Base-by-base conservation (phyloP, 1,139 yeast species). In the Geotrichum histeridarum region DNA sequence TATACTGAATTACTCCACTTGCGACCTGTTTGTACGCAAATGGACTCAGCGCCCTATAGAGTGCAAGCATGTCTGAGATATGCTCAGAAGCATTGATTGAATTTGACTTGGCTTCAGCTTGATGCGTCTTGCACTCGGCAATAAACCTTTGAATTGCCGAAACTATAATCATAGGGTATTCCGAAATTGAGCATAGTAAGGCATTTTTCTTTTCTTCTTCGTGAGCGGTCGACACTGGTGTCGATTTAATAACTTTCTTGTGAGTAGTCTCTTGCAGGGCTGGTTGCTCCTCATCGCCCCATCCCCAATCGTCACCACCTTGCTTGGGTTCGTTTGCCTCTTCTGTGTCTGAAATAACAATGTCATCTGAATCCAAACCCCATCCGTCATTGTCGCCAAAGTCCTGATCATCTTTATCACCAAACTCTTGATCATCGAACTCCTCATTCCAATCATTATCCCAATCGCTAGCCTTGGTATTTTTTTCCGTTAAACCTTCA, bases 21-120 rank as follows among this genome's bases (percentile, higher is more conserved):
- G 61, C 60, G 9, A 56, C 56, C 2, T 38, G 22, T 5, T 57
- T 53, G 48, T 67, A 66, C 1, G 57, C 49, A 7, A 60, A 14
- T 1, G 67, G 63, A 4, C 64, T 56, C 5, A 67, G 56, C 4
- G 69, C 68, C 1, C 67, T 57, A 53, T 58, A 67, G 1, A 67
- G 55, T 1, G 64, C 59, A 17, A 66, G 56, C 36, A 67, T 43
- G 46, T 66, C 68, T 15, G 62, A 59, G 14, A 64, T 55, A 39
- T 62, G 64, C 8, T 42, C 42, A 8, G 61, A 45, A 12, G 54
- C 48, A 1, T 46, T 46, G 1, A 27, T 9, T 12, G 37, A 42
- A 4, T 36, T 22, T n/a, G 39, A 27, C 31, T 35, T 32, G 27
- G 42, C 42, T 11, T 37, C 32, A 4, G n/a, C 2, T n/a, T 42